Base-by-base conservation (phyloP, 2,329 filamentous ascomycete species). In the Keithomyces neogunnii region DNA sequence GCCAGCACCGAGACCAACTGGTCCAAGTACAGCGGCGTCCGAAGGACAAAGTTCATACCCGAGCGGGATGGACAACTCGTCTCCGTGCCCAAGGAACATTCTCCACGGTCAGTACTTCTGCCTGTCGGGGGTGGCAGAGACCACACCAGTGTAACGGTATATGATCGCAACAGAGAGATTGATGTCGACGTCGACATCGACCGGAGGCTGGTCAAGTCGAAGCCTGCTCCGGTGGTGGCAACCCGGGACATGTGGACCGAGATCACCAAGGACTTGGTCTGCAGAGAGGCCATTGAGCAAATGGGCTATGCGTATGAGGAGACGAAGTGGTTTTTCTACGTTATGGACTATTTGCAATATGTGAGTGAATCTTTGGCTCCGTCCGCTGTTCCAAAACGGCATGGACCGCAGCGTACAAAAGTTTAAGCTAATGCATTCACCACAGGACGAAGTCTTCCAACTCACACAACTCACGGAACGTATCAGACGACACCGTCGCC, bases 251-350 rank as follows among this genome's bases (percentile, higher is more conserved):
- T 95, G 73, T 97, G 92, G 92, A 99, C 93, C 0, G 93, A 97
- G 69, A 89, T 99, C 60, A 95, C 92, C 45, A 96, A 95, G 70
- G 91, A 96, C 59, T 71, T 97, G 36, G 89, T 97, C 13, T 77
- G 85, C 53, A 83, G 86, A 49, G 90, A 96, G 65, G 93, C 93
- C 19, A 88, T 97, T 57, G 85, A 95, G 59, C 77, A 86, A 61
- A 72, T 85, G 63, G 89, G 89, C 3, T 97, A 96, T 68, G 84
- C 88, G 54, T 97, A 85, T 63, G 89, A 96, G 65, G 91, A 97
- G 75, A 93, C 89, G 0, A 86, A 89, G 50, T 81, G 79, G 55
- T 95, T 89, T 69, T 97, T 88, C 69, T 97, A 96, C 68, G 82
- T 97, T 45, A 92, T 96, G 74, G 83, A 92, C 56, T 96, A 95